phyloP scores from a whole-genome alignment of 139 green algal species.

The Edaphochlamys debaryana region DNA sequence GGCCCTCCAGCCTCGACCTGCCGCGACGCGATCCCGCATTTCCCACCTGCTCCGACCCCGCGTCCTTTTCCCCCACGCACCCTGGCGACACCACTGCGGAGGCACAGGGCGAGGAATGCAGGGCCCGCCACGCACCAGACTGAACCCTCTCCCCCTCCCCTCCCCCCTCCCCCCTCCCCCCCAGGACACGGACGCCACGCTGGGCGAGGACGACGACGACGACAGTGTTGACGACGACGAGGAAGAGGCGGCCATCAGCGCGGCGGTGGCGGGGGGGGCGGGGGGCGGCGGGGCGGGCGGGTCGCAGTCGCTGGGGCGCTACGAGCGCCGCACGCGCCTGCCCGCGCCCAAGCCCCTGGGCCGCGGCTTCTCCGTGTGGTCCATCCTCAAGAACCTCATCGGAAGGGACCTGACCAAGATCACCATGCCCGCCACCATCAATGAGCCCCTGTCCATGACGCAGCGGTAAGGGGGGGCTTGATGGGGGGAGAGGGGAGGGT shows the following conservation, averaged over 20 bases:
- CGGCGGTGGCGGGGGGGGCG: no score
- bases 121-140: no score
- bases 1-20: no score
- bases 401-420: slow-evolving; percentile 85
- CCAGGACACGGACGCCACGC: slow-evolving; percentile 18
- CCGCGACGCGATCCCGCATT: no score
- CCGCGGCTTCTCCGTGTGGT: slow-evolving; percentile 82
- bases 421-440: slow-evolving; percentile 96
- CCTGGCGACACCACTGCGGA: no score
- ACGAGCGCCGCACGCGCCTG: slow-evolving; percentile 37
- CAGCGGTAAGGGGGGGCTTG: slow-evolving; percentile 69
- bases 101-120: no score
- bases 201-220: slow-evolving; percentile 37
- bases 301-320: slow-evolving; percentile 5
- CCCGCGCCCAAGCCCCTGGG: slow-evolving; percentile 54
- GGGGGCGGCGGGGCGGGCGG: no score
- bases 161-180: no score
- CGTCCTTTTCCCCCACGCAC: no score
- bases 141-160: no score
- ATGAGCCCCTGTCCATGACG: slow-evolving; percentile 89
- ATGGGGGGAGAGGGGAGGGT: background rate
- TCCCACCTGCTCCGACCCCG: no score
- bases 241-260: background rate
- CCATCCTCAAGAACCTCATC: slow-evolving; percentile 90
- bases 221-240: slow-evolving; percentile 9